A percentile compares a stretch with the other conserved stretches of the same genome.
Evolutionary conservation across 2,329 filamentous ascomycete genomes (phyloP).

Genomic region (Microdochium nivale): DNA sequence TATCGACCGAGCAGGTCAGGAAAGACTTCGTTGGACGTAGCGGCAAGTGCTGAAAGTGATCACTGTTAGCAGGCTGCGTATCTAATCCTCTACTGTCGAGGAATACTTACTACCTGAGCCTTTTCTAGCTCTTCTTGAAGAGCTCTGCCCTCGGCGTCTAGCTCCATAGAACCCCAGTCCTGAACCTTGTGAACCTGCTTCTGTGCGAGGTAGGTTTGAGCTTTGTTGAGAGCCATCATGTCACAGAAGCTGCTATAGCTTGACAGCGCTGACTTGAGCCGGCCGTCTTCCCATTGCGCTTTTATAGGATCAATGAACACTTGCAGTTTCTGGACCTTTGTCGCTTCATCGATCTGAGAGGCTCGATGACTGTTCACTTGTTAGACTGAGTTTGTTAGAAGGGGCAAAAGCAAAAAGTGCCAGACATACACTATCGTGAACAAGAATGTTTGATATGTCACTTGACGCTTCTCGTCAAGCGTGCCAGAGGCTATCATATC

Average conservation of each 20-base stretch:
- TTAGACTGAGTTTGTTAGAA: conserved; percentile 5
- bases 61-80: background rate
- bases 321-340: conserved; percentile 63
- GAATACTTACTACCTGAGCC: conserved; percentile 51
- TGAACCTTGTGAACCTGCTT: conserved; percentile 65
- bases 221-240: conserved; percentile 69
- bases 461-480: conserved; percentile 72
- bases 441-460: conserved; percentile 82
- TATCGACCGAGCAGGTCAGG: conserved; percentile 86
- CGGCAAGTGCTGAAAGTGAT: conserved; percentile 52
- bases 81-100: background rate
- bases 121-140: conserved; percentile 73
- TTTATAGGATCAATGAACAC: conserved; percentile 78
- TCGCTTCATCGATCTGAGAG: conserved; percentile 60
- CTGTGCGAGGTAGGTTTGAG: conserved; percentile 69
- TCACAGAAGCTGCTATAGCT: conserved; percentile 74
- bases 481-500: conserved; percentile 67
- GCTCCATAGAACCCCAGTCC: conserved; percentile 72
- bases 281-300: conserved; percentile 66
- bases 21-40: conserved; percentile 84
- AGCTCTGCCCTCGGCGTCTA: conserved; percentile 71
- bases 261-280: conserved; percentile 59
- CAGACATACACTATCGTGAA: conserved; percentile 74
- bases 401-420: background rate
- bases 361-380: conserved; percentile 60